Evolutionary conservation across 2,329 filamentous ascomycete genomes (phyloP).

Genomic region (Cytospora leucostoma): DNA sequence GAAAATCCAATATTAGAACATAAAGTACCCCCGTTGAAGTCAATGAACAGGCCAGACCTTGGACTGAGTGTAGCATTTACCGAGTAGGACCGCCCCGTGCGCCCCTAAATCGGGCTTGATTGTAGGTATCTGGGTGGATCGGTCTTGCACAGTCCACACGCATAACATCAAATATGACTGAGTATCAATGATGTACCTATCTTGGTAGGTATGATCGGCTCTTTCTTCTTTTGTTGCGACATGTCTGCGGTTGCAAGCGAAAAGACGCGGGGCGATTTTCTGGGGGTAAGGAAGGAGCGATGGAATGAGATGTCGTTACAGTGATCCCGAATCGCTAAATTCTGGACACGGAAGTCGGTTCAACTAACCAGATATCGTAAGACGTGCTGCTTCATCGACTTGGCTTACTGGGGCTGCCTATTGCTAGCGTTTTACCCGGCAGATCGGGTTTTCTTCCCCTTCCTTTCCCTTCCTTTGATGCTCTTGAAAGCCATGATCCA

Average conservation of each 20-base stretch:
- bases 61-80: no score
- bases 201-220: neutral
- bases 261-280: no score
- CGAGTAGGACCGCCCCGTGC: no score
- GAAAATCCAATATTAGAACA: neutral
- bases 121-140: neutral
- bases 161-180: neutral
- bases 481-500: no score
- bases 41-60: no score
- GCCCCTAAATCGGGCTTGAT: neutral
- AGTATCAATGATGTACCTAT: no score
- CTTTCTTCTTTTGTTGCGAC: neutral
- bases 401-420: neutral
- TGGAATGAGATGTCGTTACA: no score
- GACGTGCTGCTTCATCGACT: neutral
- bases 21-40: no score
- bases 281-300: no score
- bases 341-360: neutral
- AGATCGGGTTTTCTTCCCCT: no score
- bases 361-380: neutral
- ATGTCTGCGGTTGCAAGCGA: neutral
- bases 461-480: no score
- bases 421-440: no score
- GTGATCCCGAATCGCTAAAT: neutral
- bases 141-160: neutral